These are phyloP conservation scores for Corchorus olitorius DNA, from an alignment of 345 rosid genomes.

Conservation along the genomic window DNA sequence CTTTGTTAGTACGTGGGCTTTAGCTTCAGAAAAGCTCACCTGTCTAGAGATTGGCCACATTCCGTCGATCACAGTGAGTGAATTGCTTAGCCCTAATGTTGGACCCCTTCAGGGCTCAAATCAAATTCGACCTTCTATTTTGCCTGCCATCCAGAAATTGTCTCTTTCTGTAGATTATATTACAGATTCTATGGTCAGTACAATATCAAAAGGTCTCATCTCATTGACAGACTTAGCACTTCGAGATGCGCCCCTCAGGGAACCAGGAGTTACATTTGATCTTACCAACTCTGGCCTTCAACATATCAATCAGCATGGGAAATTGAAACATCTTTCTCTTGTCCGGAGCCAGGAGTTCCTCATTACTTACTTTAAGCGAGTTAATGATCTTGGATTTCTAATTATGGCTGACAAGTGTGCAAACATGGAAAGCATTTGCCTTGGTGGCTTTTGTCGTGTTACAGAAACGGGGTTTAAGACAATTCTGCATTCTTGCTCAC, in stretches of 20 bases:
- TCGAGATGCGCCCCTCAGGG: constrained; percentile 76
- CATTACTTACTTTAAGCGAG: constrained; percentile 70
- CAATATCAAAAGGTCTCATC: constrained; percentile 65
- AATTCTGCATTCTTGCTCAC: constrained; percentile 78
- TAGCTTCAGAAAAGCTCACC: constrained; percentile 71
- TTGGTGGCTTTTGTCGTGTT: constrained; percentile 89
- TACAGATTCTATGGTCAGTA: constrained; percentile 66
- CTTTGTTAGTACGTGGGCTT: constrained; percentile 67
- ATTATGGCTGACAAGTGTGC: constrained; percentile 87
- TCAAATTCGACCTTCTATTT: constrained; percentile 39
- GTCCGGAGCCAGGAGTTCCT: constrained; percentile 80
- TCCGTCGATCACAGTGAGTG: constrained; percentile 76
- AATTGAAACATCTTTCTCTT: constrained; percentile 77
- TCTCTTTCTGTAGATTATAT: constrained; percentile 82
- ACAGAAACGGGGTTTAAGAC: constrained; percentile 88
- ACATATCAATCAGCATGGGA: constrained; percentile 72
- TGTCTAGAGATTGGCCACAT: constrained; percentile 86
- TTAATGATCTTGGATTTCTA: constrained; percentile 90
- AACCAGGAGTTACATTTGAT: constrained; percentile 65
- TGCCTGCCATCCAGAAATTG: constrained; percentile 69
- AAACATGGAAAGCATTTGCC: constrained; percentile 79
- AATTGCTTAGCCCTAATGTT: constrained; percentile 57
- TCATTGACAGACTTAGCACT: constrained; percentile 81
- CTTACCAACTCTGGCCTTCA: constrained; percentile 87
- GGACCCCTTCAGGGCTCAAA: constrained; percentile 30